Evolutionary conservation across 2,329 filamentous ascomycete genomes (phyloP), one percentile per base, ranked within the genome.

Genomic region (Xylariales sp.): DNA sequence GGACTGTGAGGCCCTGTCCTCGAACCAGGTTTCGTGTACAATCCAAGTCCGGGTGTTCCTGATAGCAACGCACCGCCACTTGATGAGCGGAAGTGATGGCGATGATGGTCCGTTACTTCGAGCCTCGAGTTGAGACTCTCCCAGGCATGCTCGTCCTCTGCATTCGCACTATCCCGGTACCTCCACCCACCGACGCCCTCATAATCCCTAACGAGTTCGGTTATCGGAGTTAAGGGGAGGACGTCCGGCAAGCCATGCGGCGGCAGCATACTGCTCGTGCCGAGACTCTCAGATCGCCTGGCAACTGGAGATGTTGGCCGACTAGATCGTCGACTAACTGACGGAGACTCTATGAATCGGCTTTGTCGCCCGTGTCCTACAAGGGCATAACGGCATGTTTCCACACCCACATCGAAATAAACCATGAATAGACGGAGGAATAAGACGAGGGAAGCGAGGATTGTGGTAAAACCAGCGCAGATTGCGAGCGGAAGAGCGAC

Each of bases 401-500:
- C 76, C 15, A 78, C 59, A 31, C 69, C 73, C 38, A 86, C 67
- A 53, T 85, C 80, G 46, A 83, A 61, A 54, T 84, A 85, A 42
- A 84, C 73, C 38, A 83, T 55, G 33, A 74, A 64, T 18, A 82
- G 73, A 18, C 81, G 73, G 47, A 82, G 62, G 53, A 78, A 70
- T 36, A 86, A 71, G 25, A 83, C 68, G 27, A 74, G 67, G 48
- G 82, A 76, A 28, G 82, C 79, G 35, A 84, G 51, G 4, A 70
- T 71, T 41, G 81, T 80, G 22, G 82, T 86, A 48, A 84, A 62
- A 47, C 71, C 74, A 39, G 82, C 82, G 41, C 80, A 74, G 37
- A 84, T 56, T 50, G 78, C 71, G 40, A 86, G 69, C 7, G 82
- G 82, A 10, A 84, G 62, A 16, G 80, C 80, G 53, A 82, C 67